A percentile compares a stretch with the other conserved stretches of the same genome.
Conservation (phyloP, 177 flowering plant species). For the Vitis hybrid region DNA sequence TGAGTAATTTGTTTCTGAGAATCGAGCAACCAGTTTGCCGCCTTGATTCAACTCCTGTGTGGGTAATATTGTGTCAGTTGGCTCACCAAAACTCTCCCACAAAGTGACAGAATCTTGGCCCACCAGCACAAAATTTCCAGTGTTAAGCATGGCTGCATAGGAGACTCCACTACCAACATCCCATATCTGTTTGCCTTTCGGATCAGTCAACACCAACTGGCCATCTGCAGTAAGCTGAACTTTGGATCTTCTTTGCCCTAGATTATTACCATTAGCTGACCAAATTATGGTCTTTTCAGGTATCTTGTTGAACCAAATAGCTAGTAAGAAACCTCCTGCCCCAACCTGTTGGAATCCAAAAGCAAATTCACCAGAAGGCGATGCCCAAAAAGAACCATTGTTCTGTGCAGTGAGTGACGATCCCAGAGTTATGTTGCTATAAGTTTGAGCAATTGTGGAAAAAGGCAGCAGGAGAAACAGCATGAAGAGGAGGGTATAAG, state of each 20-base stretch:
- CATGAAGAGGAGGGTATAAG: not conserved
- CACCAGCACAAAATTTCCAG: slow-evolving; percentile 36
- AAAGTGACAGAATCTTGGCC: slow-evolving; percentile 5
- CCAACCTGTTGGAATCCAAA: slow-evolving; percentile 32
- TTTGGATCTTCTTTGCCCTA: slow-evolving; percentile 22
- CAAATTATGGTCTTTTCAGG: slow-evolving; percentile 33
- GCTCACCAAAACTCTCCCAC: slow-evolving; percentile 37
- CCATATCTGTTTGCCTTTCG: slow-evolving; percentile 30
- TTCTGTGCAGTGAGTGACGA: slow-evolving; percentile 25
- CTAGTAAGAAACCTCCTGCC: slow-evolving; percentile 7
- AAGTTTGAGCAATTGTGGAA: slow-evolving; percentile 16
- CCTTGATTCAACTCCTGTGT: slow-evolving; percentile 20
- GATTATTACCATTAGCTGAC: slow-evolving; percentile 25
- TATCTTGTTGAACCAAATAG: slow-evolving; percentile 39
- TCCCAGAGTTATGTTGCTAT: slow-evolving; percentile 15
- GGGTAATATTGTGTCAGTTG: slow-evolving; percentile 42
- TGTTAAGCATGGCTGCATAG: slow-evolving; percentile 35
- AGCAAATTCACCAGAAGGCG: slow-evolving; percentile 38
- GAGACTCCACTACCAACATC: slow-evolving; percentile 14
- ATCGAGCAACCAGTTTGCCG: slow-evolving; percentile 18
- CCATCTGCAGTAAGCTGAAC: slow-evolving; percentile 21
- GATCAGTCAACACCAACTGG: slow-evolving; percentile 23
- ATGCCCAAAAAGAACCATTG: slow-evolving; percentile 17
- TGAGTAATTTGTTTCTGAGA: slow-evolving; percentile 28
- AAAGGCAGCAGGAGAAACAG: slow-evolving; percentile 10